Evolutionary conservation across 1,284 basidiomycete genomes (phyloP).

Genomic region (Melampsora americana): DNA sequence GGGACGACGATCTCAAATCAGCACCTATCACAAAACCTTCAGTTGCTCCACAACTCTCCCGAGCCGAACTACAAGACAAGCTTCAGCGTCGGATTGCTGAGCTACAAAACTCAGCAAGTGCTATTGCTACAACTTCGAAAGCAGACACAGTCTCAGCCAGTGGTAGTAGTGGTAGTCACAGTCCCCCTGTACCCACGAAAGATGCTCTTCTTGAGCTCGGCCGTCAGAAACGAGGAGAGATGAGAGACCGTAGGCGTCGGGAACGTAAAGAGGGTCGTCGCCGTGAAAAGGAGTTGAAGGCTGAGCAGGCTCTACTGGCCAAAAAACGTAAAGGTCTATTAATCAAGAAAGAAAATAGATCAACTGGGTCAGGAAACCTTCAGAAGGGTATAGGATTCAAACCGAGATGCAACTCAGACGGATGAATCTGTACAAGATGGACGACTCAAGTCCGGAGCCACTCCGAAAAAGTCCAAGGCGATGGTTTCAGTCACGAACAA

Average conservation of each 20-base stretch:
- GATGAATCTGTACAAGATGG: not conserved
- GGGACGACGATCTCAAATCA: not conserved
- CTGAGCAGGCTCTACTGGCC: slow-evolving; percentile 8
- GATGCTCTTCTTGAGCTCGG: slow-evolving; percentile 26
- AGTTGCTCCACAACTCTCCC: slow-evolving; percentile 21
- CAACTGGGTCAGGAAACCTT: slow-evolving; percentile 29
- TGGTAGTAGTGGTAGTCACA: not conserved
- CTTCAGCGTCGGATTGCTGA: slow-evolving; percentile 30
- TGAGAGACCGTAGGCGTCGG: slow-evolving; percentile 26
- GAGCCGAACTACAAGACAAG: slow-evolving; percentile 32
- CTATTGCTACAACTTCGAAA: slow-evolving; percentile 2
- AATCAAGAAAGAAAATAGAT: not conserved
- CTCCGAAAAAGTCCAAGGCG: not conserved
- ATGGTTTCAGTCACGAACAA: not conserved
- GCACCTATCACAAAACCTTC: not conserved
- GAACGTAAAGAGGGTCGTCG: slow-evolving; percentile 33
- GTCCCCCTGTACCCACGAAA: slow-evolving; percentile 1
- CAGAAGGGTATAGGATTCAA: slow-evolving; percentile 10
- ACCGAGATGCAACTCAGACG: not conserved
- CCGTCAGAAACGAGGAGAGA: slow-evolving; percentile 30
- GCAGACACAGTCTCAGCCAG: not conserved
- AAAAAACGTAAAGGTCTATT: slow-evolving; percentile 13
- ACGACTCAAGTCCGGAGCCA: not conserved
- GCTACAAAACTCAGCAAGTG: slow-evolving; percentile 20
- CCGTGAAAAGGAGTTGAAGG: slow-evolving; percentile 27